A percentile compares a stretch with the other conserved stretches of the same genome.
Conservation (phyloP, 129 eudicot genomes). For the Helianthus tuberosus region DNA sequence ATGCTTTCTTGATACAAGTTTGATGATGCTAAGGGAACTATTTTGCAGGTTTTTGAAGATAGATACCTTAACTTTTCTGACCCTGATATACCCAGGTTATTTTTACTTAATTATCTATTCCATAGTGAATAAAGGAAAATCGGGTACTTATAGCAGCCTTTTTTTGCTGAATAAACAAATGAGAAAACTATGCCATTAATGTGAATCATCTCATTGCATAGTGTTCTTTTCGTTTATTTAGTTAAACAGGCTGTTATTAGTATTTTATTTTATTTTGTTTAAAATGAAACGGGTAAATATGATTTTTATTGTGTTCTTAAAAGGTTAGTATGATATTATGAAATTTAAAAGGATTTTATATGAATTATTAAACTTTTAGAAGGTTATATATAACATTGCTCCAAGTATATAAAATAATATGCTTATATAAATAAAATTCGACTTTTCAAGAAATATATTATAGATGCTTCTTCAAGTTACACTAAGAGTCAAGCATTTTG, state of each 20-base stretch:
- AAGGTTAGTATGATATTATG: not conserved
- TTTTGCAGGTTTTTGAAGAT: conserved; percentile 89
- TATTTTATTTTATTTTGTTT: not conserved
- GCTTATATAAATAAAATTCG: too few relatives aligned
- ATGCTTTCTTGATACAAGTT: not conserved
- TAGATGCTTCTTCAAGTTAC: too few relatives aligned
- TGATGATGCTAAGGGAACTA: conserved; percentile 15
- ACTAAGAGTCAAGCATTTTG: too few relatives aligned
- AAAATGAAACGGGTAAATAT: not conserved
- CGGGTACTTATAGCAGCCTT: not conserved
- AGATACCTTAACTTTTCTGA: conserved; percentile 87
- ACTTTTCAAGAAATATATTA: too few relatives aligned
- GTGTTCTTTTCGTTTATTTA: not conserved
- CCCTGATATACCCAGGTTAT: conserved; percentile 99
- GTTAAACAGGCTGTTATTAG: not conserved
- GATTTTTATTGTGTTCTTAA: not conserved
- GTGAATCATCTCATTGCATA: not conserved
- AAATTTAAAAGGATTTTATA: not conserved
- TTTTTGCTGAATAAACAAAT: not conserved
- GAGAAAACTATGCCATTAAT: not conserved
- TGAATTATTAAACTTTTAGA: not conserved
- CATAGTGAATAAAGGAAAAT: not conserved
- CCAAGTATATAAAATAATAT: conserved; percentile 9
- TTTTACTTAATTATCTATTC: not conserved
- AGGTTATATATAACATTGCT: not conserved